These are phyloP conservation scores for Aurinia saxatilis DNA, from an alignment of 345 rosid species.

Conservation along the genomic window DNA sequence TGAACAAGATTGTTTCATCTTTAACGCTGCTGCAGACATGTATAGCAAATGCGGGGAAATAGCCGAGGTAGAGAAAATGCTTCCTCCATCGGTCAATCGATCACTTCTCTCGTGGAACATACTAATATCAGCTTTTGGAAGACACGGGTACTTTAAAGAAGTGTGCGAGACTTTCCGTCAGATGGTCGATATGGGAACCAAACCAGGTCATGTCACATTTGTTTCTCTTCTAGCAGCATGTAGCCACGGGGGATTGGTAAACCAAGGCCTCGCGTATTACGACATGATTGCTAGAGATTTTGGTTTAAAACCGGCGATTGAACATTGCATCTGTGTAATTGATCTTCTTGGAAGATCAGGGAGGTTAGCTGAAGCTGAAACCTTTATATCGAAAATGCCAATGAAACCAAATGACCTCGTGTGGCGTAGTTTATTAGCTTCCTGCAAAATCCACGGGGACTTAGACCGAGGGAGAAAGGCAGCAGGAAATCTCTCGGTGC, in stretches of 20 bases:
- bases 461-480: constrained; percentile 69
- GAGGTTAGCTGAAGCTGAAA: constrained; percentile 59
- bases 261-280: constrained; percentile 67
- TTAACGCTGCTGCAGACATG: constrained; percentile 77
- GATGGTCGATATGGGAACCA: constrained; percentile 52
- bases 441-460: constrained; percentile 72
- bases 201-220: constrained; percentile 83
- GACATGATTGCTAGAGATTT: constrained; percentile 54
- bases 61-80: constrained; percentile 44
- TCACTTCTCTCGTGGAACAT: constrained; percentile 75
- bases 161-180: constrained; percentile 66
- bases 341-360: constrained; percentile 93
- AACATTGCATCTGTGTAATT: constrained; percentile 78
- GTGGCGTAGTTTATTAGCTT: constrained; percentile 80
- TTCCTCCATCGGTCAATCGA: constrained; percentile 40
- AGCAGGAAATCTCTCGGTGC: constrained; percentile 46
- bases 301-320: constrained; percentile 42
- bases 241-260: constrained; percentile 77
- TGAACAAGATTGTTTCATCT: constrained; percentile 47
- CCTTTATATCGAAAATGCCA: constrained; percentile 62
- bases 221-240: constrained; percentile 87
- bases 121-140: constrained; percentile 70
- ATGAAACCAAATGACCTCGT: constrained; percentile 53
- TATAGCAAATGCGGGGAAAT: constrained; percentile 85
- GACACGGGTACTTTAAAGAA: constrained; percentile 57